A percentile compares a stretch with the other conserved stretches of the same genome.
phyloP scores from a whole-genome alignment of 2,329 filamentous ascomycete species.

The Cercospora sp. region DNA sequence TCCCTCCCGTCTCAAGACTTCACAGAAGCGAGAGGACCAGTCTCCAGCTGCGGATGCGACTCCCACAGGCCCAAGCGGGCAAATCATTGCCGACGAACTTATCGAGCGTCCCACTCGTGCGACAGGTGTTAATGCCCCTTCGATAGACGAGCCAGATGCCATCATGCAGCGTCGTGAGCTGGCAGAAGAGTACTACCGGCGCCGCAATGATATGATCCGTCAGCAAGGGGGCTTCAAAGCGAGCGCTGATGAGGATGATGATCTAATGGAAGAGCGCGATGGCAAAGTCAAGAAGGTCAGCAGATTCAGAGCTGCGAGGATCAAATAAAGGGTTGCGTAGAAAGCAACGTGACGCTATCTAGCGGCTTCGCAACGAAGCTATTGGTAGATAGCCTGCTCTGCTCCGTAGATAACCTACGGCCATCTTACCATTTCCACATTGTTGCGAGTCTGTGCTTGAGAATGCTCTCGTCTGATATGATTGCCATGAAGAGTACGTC shows the following conservation, averaged over 20 bases:
- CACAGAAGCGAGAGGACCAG: not conserved
- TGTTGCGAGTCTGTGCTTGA: not conserved
- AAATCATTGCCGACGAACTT: slow-evolving; percentile 52
- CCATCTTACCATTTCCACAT: not conserved
- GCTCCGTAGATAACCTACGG: no score
- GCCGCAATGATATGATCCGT: slow-evolving; percentile 80
- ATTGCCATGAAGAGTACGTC: not conserved
- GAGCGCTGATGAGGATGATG: slow-evolving; percentile 59
- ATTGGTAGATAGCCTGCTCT: not conserved
- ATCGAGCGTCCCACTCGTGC: slow-evolving; percentile 50
- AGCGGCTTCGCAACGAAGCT: not conserved
- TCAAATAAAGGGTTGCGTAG: slow-evolving; percentile 25
- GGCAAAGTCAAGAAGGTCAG: slow-evolving; percentile 44
- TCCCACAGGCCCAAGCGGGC: slow-evolving; percentile 30
- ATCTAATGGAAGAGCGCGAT: slow-evolving; percentile 52
- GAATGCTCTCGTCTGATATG: not conserved
- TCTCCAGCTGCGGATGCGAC: not conserved
- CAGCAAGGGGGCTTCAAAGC: slow-evolving; percentile 76
- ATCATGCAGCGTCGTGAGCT: slow-evolving; percentile 74
- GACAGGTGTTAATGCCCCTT: slow-evolving; percentile 34
- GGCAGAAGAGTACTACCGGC: slow-evolving; percentile 76
- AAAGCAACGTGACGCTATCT: not conserved
- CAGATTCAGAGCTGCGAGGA: slow-evolving; percentile 42
- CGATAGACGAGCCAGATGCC: slow-evolving; percentile 56
- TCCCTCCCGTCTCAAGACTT: not conserved